These are phyloP conservation scores for Zygosaccharomyces gambellarensis DNA, from an alignment of 805 yeast species.

Conservation along the genomic window DNA sequence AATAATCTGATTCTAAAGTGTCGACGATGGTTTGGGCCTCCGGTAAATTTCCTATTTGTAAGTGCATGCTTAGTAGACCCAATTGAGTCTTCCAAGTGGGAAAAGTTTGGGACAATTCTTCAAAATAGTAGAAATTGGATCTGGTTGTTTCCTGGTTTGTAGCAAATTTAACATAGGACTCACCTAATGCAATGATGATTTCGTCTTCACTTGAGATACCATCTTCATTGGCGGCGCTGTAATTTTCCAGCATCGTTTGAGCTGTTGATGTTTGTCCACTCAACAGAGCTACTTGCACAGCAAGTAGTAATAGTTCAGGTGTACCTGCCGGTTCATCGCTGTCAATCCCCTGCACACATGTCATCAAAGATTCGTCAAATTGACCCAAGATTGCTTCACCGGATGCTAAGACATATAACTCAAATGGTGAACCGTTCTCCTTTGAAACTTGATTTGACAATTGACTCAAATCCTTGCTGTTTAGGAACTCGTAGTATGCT, in stretches of 20 bases:
- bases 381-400: constrained; percentile 28
- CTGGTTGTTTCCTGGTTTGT: constrained; percentile 37
- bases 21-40: constrained; percentile 70
- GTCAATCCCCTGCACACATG: constrained; percentile 39
- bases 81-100: constrained; percentile 48
- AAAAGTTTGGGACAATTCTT: constrained; percentile 63
- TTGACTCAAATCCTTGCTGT: constrained; percentile 15
- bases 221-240: constrained; percentile 44
- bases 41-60: constrained; percentile 73
- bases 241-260: constrained; percentile 44
- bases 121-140: constrained; percentile 60
- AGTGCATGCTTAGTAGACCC: constrained; percentile 66
- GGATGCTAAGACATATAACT: constrained; percentile 26
- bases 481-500: constrained; percentile 27
- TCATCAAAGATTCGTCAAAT: constrained; percentile 36
- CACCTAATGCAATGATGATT: constrained; percentile 70
- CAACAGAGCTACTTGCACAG: constrained; percentile 39
- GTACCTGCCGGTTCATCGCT: constrained; percentile 39
- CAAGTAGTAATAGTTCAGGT: constrained; percentile 40
- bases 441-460: constrained; percentile 16
- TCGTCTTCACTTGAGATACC: constrained; percentile 50
- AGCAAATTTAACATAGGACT: constrained; percentile 58
- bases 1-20: constrained; percentile 42
- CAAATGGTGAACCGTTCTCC: constrained; percentile 20
- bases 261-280: constrained; percentile 41